Percentiles rank a stretch among this genome's conserved stretches.
phyloP scores from a whole-genome alignment of 768 basidiomycete species.

The Tricholoma saponaceum region DNA sequence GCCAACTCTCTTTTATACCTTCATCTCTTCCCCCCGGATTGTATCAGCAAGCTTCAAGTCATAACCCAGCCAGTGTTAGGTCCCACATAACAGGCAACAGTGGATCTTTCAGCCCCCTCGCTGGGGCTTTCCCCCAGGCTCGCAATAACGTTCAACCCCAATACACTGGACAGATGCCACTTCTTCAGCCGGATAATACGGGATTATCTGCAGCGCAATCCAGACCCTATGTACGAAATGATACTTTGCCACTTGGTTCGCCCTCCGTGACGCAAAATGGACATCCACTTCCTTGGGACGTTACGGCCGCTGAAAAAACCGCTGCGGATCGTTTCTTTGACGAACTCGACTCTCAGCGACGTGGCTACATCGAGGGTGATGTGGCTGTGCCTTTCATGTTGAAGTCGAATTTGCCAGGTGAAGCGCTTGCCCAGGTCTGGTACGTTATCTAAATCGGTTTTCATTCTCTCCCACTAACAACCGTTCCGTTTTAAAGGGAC shows the following conservation, averaged over 20 bases:
- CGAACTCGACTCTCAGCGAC: conserved; percentile 67
- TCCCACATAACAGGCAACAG: conserved; percentile 61
- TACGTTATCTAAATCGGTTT: conserved; percentile 32
- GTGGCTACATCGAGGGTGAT: conserved; percentile 87
- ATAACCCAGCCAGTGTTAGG: conserved; percentile 29
- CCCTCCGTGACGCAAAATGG: conserved; percentile 25
- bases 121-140: conserved; percentile 35
- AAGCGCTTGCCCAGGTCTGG: conserved; percentile 89
- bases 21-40: conserved; percentile 73
- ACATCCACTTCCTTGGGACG: conserved; percentile 63
- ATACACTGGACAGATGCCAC: conserved; percentile 53
- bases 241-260: conserved; percentile 13
- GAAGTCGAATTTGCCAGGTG: conserved; percentile 79
- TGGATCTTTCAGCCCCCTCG: conserved; percentile 56
- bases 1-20: conserved; percentile 68
- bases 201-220: conserved; percentile 30
- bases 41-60: conserved; percentile 75
- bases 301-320: conserved; percentile 76
- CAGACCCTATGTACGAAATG: conserved; percentile 32
- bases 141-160: conserved; percentile 52
- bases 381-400: conserved; percentile 95
- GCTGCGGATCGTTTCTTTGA: conserved; percentile 77
- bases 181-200: conserved; percentile 48
- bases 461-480: conserved; percentile 1
- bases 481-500: conserved; percentile 57